Percentiles rank a stretch among this genome's conserved stretches.
These are phyloP conservation scores for Tolypocladium inflatum DNA, from an alignment of 2,329 filamentous ascomycete genomes.

Conservation along the genomic window DNA sequence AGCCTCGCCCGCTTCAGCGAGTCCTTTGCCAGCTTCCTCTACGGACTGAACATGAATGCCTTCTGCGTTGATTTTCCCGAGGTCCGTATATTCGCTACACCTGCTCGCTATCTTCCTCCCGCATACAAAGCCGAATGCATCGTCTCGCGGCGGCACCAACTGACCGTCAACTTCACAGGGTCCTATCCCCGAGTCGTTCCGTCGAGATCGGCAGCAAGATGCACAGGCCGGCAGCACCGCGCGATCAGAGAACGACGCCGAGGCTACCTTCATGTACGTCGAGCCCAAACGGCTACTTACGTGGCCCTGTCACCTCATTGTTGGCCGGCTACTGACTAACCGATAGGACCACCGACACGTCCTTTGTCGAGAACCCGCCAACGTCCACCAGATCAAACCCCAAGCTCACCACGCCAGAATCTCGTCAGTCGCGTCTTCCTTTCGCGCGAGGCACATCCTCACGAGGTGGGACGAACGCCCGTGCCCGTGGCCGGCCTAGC, in stretches of 20 bases:
- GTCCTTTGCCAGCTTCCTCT: conserved; percentile 90
- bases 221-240: conserved; percentile 24
- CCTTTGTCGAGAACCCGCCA: conserved; percentile 77
- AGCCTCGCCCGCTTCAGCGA: conserved; percentile 88
- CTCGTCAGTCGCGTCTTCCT: conserved; percentile 37
- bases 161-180: conserved; percentile 41
- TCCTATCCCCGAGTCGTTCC: conserved; percentile 76
- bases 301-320: not conserved
- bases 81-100: conserved; percentile 34
- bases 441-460: conserved; percentile 30
- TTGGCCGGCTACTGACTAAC: conserved; percentile 9
- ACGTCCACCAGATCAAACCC: conserved; percentile 40
- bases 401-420: conserved; percentile 32
- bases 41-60: conserved; percentile 97
- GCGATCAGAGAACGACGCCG: conserved; percentile 38
- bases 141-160: not conserved
- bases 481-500: conserved; percentile 29
- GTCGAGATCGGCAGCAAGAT: conserved; percentile 46
- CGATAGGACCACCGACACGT: conserved; percentile 75
- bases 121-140: too few relatives aligned
- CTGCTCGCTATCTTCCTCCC: not conserved
- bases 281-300: not conserved
- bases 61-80: conserved; percentile 98
- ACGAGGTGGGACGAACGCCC: conserved; percentile 16
- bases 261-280: conserved; percentile 76